A percentile compares a stretch with the other conserved stretches of the same genome.
These are phyloP conservation scores for Triangularia verruculosa DNA, from an alignment of 2,329 filamentous ascomycete species.

Conservation along the genomic window DNA sequence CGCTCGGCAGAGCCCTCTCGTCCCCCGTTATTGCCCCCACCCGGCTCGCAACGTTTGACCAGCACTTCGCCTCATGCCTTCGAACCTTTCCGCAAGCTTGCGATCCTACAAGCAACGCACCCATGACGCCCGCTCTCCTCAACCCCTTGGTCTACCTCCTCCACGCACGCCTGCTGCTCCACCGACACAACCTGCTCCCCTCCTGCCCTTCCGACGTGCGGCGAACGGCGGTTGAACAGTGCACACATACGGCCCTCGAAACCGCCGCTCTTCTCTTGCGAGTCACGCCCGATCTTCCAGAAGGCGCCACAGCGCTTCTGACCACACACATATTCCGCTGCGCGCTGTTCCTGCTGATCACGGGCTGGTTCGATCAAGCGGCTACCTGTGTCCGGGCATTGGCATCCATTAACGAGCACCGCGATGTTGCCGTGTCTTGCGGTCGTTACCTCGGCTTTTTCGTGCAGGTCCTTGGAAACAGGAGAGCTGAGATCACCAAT, in stretches of 20 bases:
- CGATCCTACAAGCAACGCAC: constrained; percentile 62
- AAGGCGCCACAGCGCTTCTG: constrained; percentile 70
- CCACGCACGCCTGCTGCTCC: constrained; percentile 77
- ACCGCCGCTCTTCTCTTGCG: constrained; percentile 75
- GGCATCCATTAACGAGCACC: constrained; percentile 65
- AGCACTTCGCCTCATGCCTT: constrained; percentile 73
- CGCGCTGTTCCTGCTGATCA: constrained; percentile 73
- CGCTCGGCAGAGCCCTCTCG: constrained; percentile 68
- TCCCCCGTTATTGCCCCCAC: constrained; percentile 63
- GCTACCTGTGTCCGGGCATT: constrained; percentile 69
- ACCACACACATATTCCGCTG: constrained; percentile 87
- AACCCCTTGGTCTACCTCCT: constrained; percentile 76
- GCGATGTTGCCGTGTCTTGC: constrained; percentile 72
- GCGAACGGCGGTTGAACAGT: constrained; percentile 71
- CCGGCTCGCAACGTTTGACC: constrained; percentile 74
- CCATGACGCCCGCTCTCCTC: constrained; percentile 71
- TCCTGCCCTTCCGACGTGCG: constrained; percentile 64
- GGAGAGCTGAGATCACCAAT: constrained; percentile 46
- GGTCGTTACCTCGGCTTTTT: constrained; percentile 84
- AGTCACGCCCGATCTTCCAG: constrained; percentile 56
- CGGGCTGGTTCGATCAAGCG: constrained; percentile 70
- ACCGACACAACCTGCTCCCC: constrained; percentile 83
- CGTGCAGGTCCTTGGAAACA: constrained; percentile 60
- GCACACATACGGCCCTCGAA: constrained; percentile 70
- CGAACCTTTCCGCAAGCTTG: constrained; percentile 72